Evolutionary conservation across 2,329 filamentous ascomycete species (phyloP), one percentile per base, ranked within the genome.

Genomic region (Verticillium isaacii): DNA sequence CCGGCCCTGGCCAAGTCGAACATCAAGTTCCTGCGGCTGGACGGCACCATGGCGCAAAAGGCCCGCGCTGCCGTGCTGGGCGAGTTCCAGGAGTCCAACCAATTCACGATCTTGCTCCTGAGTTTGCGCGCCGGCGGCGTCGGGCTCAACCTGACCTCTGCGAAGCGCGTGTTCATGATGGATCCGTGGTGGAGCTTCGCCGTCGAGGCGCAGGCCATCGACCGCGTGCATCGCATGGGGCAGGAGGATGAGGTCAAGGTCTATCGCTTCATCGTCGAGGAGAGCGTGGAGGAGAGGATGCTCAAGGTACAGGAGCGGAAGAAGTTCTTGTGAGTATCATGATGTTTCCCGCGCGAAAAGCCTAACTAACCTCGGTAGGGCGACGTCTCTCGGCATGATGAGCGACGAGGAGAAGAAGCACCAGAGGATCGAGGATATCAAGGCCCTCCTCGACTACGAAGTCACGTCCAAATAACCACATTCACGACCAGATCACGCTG

Each of bases 161-260:
- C 95, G 6, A 92, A 89, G 66, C 82, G 91, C 60, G 96, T 99
- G 5, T 99, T 90, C 78, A 96, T 99, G 91, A 98, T 99, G 95
- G 95, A 99, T 75, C 95, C 95, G 0, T 99, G 95, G 95, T 99
- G 95, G 95, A 96, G 91, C 72, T 99, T 94, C 75, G 93, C 95
- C 0, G 89, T 98, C 14, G 95, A 99, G 76, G 92, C 93, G 5
- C 95, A 99, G 76, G 95, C 95, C 9, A 98, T 99, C 70, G 95
- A 99, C 78, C 91, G 95, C 1, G 93, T 99, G 37, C 95, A 99
- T 78, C 87, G 95, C 9, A 97, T 99, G 91, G 95, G 95, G 0
- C 95, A 99, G 74, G 88, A 90, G 58, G 84, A 87, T 17, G 91
- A 94, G 69, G 95, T 99, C 2, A 86, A 87, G 61, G 93, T 99